phyloP scores from a whole-genome alignment of 2,329 filamentous ascomycete genomes.

The Apiospora saccharicola region DNA sequence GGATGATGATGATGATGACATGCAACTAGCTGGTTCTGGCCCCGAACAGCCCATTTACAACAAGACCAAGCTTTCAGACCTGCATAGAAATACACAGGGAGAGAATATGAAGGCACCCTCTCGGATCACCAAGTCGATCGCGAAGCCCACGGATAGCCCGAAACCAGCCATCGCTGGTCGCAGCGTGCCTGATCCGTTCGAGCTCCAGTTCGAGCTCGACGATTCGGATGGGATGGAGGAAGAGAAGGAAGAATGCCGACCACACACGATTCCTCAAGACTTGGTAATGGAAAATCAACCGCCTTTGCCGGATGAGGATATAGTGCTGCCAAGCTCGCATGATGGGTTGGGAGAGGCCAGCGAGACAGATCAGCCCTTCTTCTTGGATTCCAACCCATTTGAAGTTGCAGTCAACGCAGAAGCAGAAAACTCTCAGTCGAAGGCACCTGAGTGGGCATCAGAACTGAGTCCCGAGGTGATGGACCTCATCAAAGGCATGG shows the following conservation, averaged over 20 bases:
- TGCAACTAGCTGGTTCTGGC: neutral
- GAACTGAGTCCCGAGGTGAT: conserved; percentile 40
- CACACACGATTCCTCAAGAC: neutral
- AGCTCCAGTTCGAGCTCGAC: neutral
- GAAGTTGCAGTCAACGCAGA: neutral
- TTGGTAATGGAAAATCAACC: neutral
- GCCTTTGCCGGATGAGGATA: neutral
- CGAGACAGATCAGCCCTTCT: conserved; percentile 7
- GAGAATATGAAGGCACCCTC: neutral
- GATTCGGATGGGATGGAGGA: neutral
- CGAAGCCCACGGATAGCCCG: neutral
- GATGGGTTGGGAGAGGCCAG: neutral
- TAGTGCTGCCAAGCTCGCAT: neutral
- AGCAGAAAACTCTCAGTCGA: neutral
- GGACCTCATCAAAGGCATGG: conserved; percentile 29
- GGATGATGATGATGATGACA: neutral
- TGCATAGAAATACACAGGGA: neutral
- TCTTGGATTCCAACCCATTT: conserved; percentile 20
- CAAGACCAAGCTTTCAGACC: neutral
- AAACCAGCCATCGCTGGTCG: neutral
- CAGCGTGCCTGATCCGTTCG: neutral
- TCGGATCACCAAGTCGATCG: neutral
- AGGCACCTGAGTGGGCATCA: conserved; percentile 38
- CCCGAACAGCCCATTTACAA: neutral
- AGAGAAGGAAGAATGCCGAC: neutral